Evolutionary conservation across 352 stramenopile genomes (phyloP).

Genomic region (Globisporangium iwayamae): DNA sequence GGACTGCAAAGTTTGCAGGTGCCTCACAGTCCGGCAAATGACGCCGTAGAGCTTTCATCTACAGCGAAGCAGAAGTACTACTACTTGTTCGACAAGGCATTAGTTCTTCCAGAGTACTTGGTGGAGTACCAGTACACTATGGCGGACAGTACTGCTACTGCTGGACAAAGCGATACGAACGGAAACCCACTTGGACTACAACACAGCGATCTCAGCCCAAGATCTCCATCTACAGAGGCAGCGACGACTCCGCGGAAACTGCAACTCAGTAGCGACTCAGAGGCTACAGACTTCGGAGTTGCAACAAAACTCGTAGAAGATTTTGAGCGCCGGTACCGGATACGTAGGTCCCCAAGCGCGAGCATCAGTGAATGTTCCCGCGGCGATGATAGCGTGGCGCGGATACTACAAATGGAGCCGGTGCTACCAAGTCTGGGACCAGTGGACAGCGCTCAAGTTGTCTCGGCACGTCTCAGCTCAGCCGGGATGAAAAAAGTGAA

Average conservation of each 20-base stretch:
- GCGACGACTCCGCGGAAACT: slow-evolving; percentile 1
- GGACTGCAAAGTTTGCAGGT: slow-evolving; percentile 64
- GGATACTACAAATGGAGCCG: slow-evolving; percentile 44
- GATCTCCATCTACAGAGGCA: slow-evolving; percentile 1
- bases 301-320: slow-evolving; percentile 34
- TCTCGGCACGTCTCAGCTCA: not conserved
- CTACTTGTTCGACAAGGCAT: slow-evolving; percentile 73
- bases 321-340: slow-evolving; percentile 63
- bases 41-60: not conserved
- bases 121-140: slow-evolving; percentile 76
- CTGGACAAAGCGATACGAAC: not conserved
- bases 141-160: not conserved
- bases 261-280: slow-evolving; percentile 1
- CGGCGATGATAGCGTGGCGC: slow-evolving; percentile 20
- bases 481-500: slow-evolving; percentile 24
- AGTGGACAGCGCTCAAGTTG: slow-evolving; percentile 6
- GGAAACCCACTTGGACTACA: not conserved
- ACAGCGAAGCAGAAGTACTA: slow-evolving; percentile 60
- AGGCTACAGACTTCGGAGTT: slow-evolving; percentile 29
- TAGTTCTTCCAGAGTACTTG: slow-evolving; percentile 84
- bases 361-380: slow-evolving; percentile 13
- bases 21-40: not conserved
- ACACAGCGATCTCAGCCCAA: not conserved
- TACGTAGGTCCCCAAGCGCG: slow-evolving; percentile 32
- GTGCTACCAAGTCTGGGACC: slow-evolving; percentile 15